Evolutionary conservation across 2,329 filamentous ascomycete genomes (phyloP).

Genomic region (Elsinoe batatas): DNA sequence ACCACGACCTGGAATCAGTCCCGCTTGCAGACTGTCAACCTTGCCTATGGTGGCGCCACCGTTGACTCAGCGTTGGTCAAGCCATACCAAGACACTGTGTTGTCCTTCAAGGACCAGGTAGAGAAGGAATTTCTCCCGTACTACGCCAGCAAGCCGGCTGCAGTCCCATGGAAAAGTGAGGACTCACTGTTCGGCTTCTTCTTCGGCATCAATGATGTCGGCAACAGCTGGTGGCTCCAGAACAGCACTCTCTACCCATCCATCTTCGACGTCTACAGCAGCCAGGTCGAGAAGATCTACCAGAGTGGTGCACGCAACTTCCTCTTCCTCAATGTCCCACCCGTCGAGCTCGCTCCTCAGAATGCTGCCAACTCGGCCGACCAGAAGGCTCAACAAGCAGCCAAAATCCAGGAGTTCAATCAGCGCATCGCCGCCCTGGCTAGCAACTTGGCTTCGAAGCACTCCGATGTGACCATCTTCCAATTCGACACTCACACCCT

Average conservation of each 20-base stretch:
- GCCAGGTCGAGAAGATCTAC: conserved; percentile 34
- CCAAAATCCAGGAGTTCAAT: conserved; percentile 46
- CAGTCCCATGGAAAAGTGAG: conserved; percentile 34
- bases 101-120: conserved; percentile 45
- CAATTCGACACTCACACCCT: conserved; percentile 44
- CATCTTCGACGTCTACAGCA: conserved; percentile 31
- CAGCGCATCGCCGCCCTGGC: conserved; percentile 35
- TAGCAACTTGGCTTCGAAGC: conserved; percentile 28
- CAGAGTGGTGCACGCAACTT: conserved; percentile 40
- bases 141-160: conserved; percentile 30
- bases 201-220: conserved; percentile 50
- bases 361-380: conserved; percentile 32
- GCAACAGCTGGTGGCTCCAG: conserved; percentile 37
- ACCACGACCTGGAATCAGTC: conserved; percentile 37
- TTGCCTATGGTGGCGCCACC: conserved; percentile 40
- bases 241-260: conserved; percentile 26
- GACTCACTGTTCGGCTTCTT: conserved; percentile 43
- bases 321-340: conserved; percentile 38
- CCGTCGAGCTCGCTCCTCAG: conserved; percentile 45
- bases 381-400: conserved; percentile 24
- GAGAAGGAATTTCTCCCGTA: conserved; percentile 33
- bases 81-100: conserved; percentile 41
- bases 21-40: conserved; percentile 41
- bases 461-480: conserved; percentile 40
- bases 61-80: conserved; percentile 39